Evolutionary conservation across 345 rosid genomes (phyloP), one percentile per base, ranked within the genome.

Genomic region (Salix viminalis): DNA sequence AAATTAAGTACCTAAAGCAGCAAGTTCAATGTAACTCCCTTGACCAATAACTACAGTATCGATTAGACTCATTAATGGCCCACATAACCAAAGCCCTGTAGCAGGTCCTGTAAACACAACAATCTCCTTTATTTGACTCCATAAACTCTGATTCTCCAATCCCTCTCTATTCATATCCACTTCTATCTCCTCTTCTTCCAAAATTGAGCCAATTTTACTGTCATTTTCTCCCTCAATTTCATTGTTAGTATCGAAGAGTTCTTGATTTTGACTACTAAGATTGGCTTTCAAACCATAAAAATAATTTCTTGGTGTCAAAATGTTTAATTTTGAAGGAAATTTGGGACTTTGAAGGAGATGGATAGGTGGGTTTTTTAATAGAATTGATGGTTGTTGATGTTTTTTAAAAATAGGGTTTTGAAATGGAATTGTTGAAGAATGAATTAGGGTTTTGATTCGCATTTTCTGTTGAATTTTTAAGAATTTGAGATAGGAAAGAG

Each of bases 1-100:
- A 15, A 37, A 58, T 30, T 1, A 12, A 14, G n/a, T 72, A 94
- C 97, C 99, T 81, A 94, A 83, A 80, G 99, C 99, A 34, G 97
- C 97, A 62, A 92, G 97, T 84, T 94, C 97, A 41, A 88, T 67
- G 7, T 91, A 94, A 85, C 99, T 94, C 76, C 94, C 90, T 75
- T 92, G 97, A 76, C 97, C 97, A 56, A 94, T 87, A 58, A 94
- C 97, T 1, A 88, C 98, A 30, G 98, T 92, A 65, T 92, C 95
- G 72, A 91, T 92, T 68, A 94, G 93, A 86, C 98, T 94, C 98
- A 94, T 94, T 86, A 94, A 83, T 24, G 98, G 97, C 30, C 90
- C 96, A 81, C 97, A 94, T 2, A 92, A 79, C 98, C 97, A 92
- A 41, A 94, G 83, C 23, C 94, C 98, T 0, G 94, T 85, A 2